Evolutionary conservation across 768 basidiomycete species (phyloP), one percentile per base, ranked within the genome.

Genomic region (Tulasnella sp.): DNA sequence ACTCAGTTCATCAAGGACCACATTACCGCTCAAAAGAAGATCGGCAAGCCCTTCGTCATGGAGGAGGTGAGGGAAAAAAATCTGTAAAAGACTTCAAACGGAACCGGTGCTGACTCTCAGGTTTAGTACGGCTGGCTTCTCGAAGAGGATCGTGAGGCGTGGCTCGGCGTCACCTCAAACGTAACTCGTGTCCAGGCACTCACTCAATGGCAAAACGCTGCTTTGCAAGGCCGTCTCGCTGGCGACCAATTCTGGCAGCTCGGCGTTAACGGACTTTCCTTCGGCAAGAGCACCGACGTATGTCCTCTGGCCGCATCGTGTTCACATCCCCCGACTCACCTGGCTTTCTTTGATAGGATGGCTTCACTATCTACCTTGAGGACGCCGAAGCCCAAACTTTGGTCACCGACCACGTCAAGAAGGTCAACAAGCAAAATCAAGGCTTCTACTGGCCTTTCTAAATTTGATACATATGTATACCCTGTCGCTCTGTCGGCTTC

Each of bases 181-280:
- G 49, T 79, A 15, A 77, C 78, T 15, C 76, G 78, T 36, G 54
- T 72, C 34, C 37, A 79, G 40, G 78, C 78, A 3, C 37, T 79
- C 36, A 76, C 73, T 2, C 39, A 54, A 7, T 79, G 78, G 78
- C 78, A 79, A 58, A 45, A 58, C n/a, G 68, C 78, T 29, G 68
- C 38, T 38, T 40, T 79, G 7, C 39, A 74, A 9, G 25, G 74
- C 49, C 49, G 68, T n/a, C 73, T 79, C 3, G 76, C 73, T 67
- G 78, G 78, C 7, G 78, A 79, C 40, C 72, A 72, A 67, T 79
- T 72, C 73, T 79, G 78, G 78, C 78, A 79, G 58, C 42, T 79
- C 42, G 78, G 78, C 37, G 69, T 75, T 29, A 67, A 72, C 68
- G 78, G 74, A 31, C 74, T 79, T 15, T 74, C 72, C 29, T 75